Percentiles rank a stretch among this genome's conserved stretches.
Conservation (phyloP, 1,284 basidiomycete species). For the Ganoderma lucidum region DNA sequence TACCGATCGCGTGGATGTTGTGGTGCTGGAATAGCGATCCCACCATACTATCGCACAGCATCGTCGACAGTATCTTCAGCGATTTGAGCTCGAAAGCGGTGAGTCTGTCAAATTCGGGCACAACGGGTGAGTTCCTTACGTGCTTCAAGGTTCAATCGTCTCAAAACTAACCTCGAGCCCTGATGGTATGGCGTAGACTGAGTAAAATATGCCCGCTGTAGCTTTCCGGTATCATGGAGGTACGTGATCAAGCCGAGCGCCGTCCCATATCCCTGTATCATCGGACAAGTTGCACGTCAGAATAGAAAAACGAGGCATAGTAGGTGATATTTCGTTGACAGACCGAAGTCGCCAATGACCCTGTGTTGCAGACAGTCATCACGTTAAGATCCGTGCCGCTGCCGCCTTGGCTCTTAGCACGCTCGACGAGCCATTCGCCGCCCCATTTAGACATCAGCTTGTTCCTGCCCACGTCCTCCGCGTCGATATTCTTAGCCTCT, state of each 20-base stretch:
- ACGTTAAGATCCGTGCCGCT: slow-evolving; percentile 70
- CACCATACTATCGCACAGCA: slow-evolving; percentile 96
- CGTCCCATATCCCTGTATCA: slow-evolving; percentile 86
- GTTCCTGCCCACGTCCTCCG: slow-evolving; percentile 88
- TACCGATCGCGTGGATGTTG: slow-evolving; percentile 87
- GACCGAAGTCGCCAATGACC: slow-evolving; percentile 90
- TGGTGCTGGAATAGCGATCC: slow-evolving; percentile 91
- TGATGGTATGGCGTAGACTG: slow-evolving; percentile 96
- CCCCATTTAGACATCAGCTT: slow-evolving; percentile 83
- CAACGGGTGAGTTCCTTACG: not conserved
- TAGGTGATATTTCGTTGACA: slow-evolving; percentile 38
- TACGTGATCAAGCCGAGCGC: slow-evolving; percentile 93
- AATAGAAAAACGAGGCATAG: not conserved
- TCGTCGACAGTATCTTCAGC: slow-evolving; percentile 84
- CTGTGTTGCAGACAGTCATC: slow-evolving; percentile 96
- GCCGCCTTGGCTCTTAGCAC: slow-evolving; percentile 57
- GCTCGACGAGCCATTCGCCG: slow-evolving; percentile 82
- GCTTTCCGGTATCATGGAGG: slow-evolving; percentile 78
- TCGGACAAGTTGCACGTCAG: not conserved
- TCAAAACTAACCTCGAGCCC: slow-evolving; percentile 67
- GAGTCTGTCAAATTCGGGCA: slow-evolving; percentile 54
- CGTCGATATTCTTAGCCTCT: slow-evolving; percentile 73
- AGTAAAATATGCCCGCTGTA: slow-evolving; percentile 87
- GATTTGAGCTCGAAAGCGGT: slow-evolving; percentile 89
- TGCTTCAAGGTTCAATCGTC: not conserved